A percentile compares a stretch with the other conserved stretches of the same genome.
Evolutionary conservation across 1,284 basidiomycete species (phyloP).

Genomic region (Retiboletus flavoniger): DNA sequence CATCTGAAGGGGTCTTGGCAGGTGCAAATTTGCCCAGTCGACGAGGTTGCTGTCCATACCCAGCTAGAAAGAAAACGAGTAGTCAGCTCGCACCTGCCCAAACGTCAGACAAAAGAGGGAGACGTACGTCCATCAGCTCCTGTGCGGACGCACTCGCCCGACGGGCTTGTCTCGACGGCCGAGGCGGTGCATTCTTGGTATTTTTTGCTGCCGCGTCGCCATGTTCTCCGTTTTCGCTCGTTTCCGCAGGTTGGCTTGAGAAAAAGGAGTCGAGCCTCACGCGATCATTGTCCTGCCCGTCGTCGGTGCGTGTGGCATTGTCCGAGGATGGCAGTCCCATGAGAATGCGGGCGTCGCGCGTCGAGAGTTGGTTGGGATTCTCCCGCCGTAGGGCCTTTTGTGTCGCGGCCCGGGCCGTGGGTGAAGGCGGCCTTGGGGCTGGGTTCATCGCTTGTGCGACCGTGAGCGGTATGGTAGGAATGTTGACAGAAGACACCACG

Average conservation of each 20-base stretch:
- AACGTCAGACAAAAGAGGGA: too few species aligned
- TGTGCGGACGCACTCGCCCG: conserved; percentile 39
- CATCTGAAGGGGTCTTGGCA: conserved; percentile 70
- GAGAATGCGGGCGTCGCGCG: conserved; percentile 78
- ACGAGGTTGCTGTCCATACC: conserved; percentile 57
- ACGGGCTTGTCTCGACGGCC: conserved; percentile 63
- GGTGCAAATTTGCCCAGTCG: conserved; percentile 82
- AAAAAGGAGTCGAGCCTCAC: conserved; percentile 57
- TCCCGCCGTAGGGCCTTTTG: conserved; percentile 87
- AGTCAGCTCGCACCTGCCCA: not conserved
- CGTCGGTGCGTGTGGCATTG: conserved; percentile 37
- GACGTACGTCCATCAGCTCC: conserved; percentile 39
- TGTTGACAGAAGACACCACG: conserved; percentile 95
- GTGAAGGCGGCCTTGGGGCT: conserved; percentile 91
- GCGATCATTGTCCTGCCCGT: conserved; percentile 42
- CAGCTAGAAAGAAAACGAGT: not conserved
- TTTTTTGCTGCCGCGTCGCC: conserved; percentile 9
- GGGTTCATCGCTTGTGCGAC: conserved; percentile 97
- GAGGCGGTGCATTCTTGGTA: conserved; percentile 45
- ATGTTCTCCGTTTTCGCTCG: conserved; percentile 14
- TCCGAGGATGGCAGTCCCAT: conserved; percentile 56
- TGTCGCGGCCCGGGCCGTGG: conserved; percentile 81
- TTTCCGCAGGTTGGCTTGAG: conserved; percentile 37
- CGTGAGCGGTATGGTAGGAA: conserved; percentile 92
- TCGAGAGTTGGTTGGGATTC: conserved; percentile 88